Evolutionary conservation across 106 monocot genomes (phyloP).

Genomic region (Alisma plantagoaquatica): DNA sequence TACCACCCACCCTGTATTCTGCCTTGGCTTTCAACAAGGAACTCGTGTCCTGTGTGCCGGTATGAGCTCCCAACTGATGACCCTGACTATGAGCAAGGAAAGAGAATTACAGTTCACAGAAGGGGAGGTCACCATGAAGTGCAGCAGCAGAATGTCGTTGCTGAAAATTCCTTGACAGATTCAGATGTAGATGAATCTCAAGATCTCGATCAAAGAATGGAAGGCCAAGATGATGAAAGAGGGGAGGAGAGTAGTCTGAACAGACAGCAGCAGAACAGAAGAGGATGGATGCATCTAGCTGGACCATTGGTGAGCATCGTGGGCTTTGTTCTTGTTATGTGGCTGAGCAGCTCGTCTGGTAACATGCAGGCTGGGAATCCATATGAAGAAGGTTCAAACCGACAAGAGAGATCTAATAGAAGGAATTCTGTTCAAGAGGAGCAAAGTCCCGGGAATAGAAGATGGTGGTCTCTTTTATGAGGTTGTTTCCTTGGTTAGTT

Average conservation of each 20-base stretch:
- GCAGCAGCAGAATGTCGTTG: constrained; percentile 14
- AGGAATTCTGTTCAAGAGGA: neutral
- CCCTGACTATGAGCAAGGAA: constrained; percentile 54
- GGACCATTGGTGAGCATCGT: constrained; percentile 74
- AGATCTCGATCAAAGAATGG: neutral
- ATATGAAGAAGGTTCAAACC: constrained; percentile 3
- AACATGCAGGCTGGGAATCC: constrained; percentile 8
- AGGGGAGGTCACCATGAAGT: constrained; percentile 2
- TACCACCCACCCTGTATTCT: constrained; percentile 75
- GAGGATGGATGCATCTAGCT: constrained; percentile 54
- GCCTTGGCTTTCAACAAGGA: constrained; percentile 74
- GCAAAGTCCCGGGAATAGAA: constrained; percentile 24
- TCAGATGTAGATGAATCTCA: constrained; percentile 17
- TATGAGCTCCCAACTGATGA: constrained; percentile 88
- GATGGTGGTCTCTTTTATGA: constrained; percentile 70
- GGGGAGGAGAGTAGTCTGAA: constrained; percentile 3
- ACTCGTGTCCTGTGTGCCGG: constrained; percentile 90
- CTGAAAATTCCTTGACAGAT: constrained; percentile 26
- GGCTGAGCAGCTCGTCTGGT: constrained; percentile 30
- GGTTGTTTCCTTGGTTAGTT: no score
- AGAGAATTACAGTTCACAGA: constrained; percentile 11
- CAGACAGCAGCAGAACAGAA: constrained; percentile 12
- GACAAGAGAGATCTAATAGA: constrained; percentile 6
- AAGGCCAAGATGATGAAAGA: constrained; percentile 1
- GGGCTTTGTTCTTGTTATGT: constrained; percentile 56